Percentiles rank a stretch among this genome's conserved stretches.
Evolutionary conservation across 768 basidiomycete genomes (phyloP).

Genomic region (Panus rudis): DNA sequence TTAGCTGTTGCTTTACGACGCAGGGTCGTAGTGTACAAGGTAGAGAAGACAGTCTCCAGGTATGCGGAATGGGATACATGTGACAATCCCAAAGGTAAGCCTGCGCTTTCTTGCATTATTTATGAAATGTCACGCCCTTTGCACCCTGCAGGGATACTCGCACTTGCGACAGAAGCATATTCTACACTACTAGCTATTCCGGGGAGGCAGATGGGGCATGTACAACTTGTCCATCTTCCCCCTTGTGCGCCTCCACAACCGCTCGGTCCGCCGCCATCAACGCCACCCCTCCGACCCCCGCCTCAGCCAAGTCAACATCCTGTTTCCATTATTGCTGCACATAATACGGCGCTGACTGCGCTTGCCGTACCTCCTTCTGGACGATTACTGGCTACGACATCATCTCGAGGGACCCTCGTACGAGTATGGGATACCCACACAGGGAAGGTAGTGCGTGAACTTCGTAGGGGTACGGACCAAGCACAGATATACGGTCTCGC

Average conservation of each 20-base stretch:
- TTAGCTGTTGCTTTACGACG: conserved; percentile 75
- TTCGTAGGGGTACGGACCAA: conserved; percentile 82
- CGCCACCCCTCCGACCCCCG: conserved; percentile 45
- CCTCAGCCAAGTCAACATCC: conserved; percentile 55
- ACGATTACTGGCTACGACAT: conserved; percentile 75
- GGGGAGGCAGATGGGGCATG: conserved; percentile 81
- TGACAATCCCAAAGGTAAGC: conserved; percentile 75
- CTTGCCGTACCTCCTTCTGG: conserved; percentile 76
- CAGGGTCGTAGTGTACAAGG: conserved; percentile 71
- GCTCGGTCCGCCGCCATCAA: conserved; percentile 47
- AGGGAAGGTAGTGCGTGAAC: conserved; percentile 70
- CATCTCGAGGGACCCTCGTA: conserved; percentile 75
- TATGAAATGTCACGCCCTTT: neutral
- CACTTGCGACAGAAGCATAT: conserved; percentile 70
- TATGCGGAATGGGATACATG: conserved; percentile 81
- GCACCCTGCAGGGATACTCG: conserved; percentile 56
- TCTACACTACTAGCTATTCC: conserved; percentile 83
- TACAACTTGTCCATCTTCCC: conserved; percentile 80
- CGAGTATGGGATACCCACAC: conserved; percentile 77
- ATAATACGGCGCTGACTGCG: conserved; percentile 71
- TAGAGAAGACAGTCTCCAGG: conserved; percentile 55
- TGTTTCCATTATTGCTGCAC: conserved; percentile 78
- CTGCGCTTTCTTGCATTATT: neutral
- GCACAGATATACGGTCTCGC: conserved; percentile 89
- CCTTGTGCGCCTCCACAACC: conserved; percentile 61